Evolutionary conservation across 1,139 yeast genomes (phyloP).

Genomic region (Barnettozyma hawaiiensis): DNA sequence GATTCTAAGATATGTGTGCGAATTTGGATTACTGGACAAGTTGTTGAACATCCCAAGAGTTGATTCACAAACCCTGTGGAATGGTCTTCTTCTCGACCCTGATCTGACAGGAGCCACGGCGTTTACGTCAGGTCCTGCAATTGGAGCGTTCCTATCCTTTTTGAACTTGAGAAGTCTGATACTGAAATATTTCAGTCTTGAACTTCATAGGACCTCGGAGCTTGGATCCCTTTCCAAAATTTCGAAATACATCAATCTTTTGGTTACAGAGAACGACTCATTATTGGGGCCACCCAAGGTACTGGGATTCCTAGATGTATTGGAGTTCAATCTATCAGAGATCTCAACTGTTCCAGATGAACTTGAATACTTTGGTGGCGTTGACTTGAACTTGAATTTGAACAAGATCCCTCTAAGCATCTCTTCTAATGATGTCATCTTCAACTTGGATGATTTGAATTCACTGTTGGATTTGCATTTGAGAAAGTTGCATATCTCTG

Average conservation of each 20-base stretch:
- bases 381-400: slow-evolving; percentile 33
- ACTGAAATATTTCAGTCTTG: slow-evolving; percentile 65
- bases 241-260: slow-evolving; percentile 44
- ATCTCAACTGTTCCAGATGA: slow-evolving; percentile 29
- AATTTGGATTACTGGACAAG: slow-evolving; percentile 44
- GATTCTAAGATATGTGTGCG: slow-evolving; percentile 51
- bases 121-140: slow-evolving; percentile 33
- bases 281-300: slow-evolving; percentile 50
- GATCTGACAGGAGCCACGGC: slow-evolving; percentile 36
- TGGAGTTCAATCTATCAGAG: slow-evolving; percentile 44
- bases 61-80: slow-evolving; percentile 45
- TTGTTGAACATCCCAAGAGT: slow-evolving; percentile 49
- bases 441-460: slow-evolving; percentile 29
- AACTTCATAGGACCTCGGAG: slow-evolving; percentile 55
- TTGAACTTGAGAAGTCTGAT: slow-evolving; percentile 56
- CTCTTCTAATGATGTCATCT: slow-evolving; percentile 27
- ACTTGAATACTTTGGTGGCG: slow-evolving; percentile 30
- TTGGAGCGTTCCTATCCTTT: slow-evolving; percentile 56
- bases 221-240: slow-evolving; percentile 50
- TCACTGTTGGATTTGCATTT: slow-evolving; percentile 28
- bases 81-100: slow-evolving; percentile 40
- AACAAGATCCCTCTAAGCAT: slow-evolving; percentile 26
- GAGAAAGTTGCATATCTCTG: slow-evolving; percentile 19
- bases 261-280: slow-evolving; percentile 38
- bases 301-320: slow-evolving; percentile 61